Conservation (phyloP, 2,329 filamentous ascomycete species). For the Bipolaris sorokiniana region DNA sequence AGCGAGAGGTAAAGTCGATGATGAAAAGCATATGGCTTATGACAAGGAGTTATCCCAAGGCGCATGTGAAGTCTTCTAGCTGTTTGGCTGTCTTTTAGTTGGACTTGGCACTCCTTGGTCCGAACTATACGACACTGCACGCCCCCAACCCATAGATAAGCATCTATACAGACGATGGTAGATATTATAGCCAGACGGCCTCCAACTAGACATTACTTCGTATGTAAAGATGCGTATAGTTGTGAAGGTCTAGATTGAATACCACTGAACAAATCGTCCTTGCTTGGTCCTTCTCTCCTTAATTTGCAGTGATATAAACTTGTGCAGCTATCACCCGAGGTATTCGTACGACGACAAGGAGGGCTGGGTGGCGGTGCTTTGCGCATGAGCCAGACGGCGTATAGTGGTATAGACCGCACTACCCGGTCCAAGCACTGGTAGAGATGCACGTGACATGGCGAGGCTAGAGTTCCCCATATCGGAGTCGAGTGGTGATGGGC, state of each 20-base stretch:
- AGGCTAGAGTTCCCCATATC: neutral
- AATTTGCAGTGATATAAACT: neutral
- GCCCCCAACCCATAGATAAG: neutral
- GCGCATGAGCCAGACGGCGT: too few species aligned
- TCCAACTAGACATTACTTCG: neutral
- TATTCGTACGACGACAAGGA: neutral
- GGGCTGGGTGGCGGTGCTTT: neutral
- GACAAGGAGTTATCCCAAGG: neutral
- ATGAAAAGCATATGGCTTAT: neutral
- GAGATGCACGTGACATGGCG: neutral
- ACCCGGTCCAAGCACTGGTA: too few species aligned
- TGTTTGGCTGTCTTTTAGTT: conserved; percentile 1
- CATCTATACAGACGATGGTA: neutral
- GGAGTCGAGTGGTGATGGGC: neutral
- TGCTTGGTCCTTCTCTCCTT: neutral
- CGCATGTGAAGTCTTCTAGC: conserved; percentile 2
- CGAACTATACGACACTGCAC: neutral
- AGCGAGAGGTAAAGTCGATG: neutral
- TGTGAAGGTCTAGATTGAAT: neutral
- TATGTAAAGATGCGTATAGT: neutral
- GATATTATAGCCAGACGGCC: neutral
- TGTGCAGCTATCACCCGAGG: neutral
- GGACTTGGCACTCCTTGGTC: neutral
- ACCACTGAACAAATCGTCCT: neutral
- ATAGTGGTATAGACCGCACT: too few species aligned